Base-by-base conservation (phyloP, 108 stramenopile species). In the Bacterosira constricta region DNA sequence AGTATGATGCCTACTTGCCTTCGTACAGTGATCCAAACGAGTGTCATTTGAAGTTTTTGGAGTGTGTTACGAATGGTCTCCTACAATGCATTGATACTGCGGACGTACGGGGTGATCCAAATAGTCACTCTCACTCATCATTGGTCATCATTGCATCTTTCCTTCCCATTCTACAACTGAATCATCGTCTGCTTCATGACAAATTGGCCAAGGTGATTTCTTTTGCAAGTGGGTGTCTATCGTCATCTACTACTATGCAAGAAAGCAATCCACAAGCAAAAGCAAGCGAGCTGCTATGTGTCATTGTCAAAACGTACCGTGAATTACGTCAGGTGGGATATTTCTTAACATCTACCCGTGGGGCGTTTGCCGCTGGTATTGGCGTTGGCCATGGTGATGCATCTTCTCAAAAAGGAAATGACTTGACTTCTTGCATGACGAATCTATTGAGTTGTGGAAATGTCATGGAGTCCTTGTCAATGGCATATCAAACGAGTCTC, bases 1-100 rank as follows among this genome's bases (percentile, higher is more conserved):
- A 80, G 27, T 68, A 86, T 39, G 86, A 93, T 70, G 81, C 77
- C 10, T 93, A 93, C 59, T 79, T 77, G 7, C 83, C 92, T 26
- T 83, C 92, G 3, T 76, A 83, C 46, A 73, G 70, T 27, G 88
- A 88, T 80, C 63, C 67, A 0, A 73, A 82, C 8, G 83, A 75
- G 31, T 36, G 59, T 20, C 59, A 83, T 27, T 63, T 86, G 23
- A 15, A 67, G 1, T 90, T 84, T 62, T 77, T 92, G 25, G 49
- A 82, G 17, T 13, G 52, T 38, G 57, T 90, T 20, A 63, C 77
- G 1, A 51, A 56, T 35, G 49, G 63, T 29, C 21, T 67, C 37
- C 26, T 57, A 39, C 32, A 64, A 15, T 65, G 49, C 36, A 29
- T 64, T 0, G 7, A 49, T n/a, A n/a, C n/a, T n/a, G n/a, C n/a